Evolutionary conservation across 2,329 filamentous ascomycete genomes (phyloP).

Genomic region (Arthrobotrys musiformis): DNA sequence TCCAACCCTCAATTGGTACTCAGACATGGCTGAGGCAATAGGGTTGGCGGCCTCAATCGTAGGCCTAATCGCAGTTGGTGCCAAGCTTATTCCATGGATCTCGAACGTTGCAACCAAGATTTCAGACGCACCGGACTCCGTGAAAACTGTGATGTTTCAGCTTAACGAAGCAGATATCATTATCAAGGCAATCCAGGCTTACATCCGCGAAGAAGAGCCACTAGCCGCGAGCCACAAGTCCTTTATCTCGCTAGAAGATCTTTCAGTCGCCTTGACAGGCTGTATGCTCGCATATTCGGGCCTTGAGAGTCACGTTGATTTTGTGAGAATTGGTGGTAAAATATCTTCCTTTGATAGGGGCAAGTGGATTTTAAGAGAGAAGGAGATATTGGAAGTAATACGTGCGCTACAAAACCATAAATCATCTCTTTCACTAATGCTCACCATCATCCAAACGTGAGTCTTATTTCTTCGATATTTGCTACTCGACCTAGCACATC

Average conservation of each 20-base stretch:
- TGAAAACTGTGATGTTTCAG: not conserved
- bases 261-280: slow-evolving; percentile 20
- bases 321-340: not conserved
- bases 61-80: slow-evolving; percentile 5
- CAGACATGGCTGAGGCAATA: not conserved
- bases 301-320: slow-evolving; percentile 21
- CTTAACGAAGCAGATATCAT: slow-evolving; percentile 17
- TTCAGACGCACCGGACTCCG: slow-evolving; percentile 10
- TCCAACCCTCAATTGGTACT: too few species aligned
- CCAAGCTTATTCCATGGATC: slow-evolving; percentile 17
- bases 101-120: not conserved
- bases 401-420: slow-evolving; percentile 35
- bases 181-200: slow-evolving; percentile 11
- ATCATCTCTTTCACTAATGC: slow-evolving; percentile 8
- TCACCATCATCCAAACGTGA: slow-evolving; percentile 34
- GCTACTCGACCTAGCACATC: too few species aligned
- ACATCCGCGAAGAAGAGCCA: not conserved
- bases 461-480: too few species aligned
- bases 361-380: slow-evolving; percentile 25
- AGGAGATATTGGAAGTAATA: slow-evolving; percentile 16
- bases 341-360: slow-evolving; percentile 15
- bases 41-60: slow-evolving; percentile 29
- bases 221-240: not conserved
- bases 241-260: slow-evolving; percentile 18
- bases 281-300: slow-evolving; percentile 28